Evolutionary conservation across 345 rosid species (phyloP), one percentile per base, ranked within the genome.

Genomic region (Populus davidiana): DNA sequence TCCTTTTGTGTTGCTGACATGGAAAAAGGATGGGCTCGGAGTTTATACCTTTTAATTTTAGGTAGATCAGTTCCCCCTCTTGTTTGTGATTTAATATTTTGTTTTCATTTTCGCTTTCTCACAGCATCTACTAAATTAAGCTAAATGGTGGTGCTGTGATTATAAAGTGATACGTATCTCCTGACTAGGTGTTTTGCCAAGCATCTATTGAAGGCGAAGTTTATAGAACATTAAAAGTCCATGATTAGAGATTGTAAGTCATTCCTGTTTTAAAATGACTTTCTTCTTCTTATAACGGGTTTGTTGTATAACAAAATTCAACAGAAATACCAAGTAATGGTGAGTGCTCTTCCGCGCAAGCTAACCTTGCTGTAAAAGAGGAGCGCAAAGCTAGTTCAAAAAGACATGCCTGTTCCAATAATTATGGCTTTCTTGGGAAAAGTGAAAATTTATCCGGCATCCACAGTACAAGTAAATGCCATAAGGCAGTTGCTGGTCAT

Each of bases 241-340:
- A 20, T 43, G 50, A 69, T 20, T 9, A 41, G 14, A 69, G 52
- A 41, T 69, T 69, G 25, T 1, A 38, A 43, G 33, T 47, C 36
- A 27, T 52, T 71, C 23, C 20, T 47, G 50, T 47, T 14, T 47
- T 14, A 47, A 47, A 47, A 14, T 47, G 4, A 47, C 5, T 47
- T 47, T n/a, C 17, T 69, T 44, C 61, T 20, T 69, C 38, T 63
- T 39, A 54, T 69, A 18, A 67, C 62, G n/a, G 8, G 49, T 73
- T 84, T 63, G 52, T 67, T 70, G 81, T 83, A 81, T 83, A 27
- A 70, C 63, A 73, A 79, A 43, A 75, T 49, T 64, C 75, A 49
- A n/a, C 12, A 20, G 25, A 76, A 69, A 8, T 31, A 75, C 72
- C 16, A 12, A 61, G 74, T 23, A 61, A 71, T 21, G 49, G n/a